Evolutionary conservation across 306 rosid genomes (phyloP).

Genomic region (Heteromeles arbutifolia): DNA sequence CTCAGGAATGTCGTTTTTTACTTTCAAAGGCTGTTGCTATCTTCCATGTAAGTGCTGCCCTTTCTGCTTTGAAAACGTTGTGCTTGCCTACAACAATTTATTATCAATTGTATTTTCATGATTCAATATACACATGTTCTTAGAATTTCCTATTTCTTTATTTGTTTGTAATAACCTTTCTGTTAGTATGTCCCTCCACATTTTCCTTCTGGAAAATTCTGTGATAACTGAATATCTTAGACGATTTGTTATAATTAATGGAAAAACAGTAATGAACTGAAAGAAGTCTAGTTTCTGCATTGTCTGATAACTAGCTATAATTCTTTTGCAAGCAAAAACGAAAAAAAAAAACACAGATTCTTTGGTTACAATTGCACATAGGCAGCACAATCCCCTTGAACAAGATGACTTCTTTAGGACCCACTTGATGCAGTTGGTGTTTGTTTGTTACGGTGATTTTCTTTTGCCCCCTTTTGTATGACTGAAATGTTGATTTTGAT

Average conservation of each 20-base stretch:
- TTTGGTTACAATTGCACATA: not conserved
- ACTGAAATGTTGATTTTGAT: not conserved
- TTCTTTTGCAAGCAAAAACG: not conserved
- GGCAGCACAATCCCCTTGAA: not conserved
- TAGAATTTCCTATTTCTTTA: not conserved
- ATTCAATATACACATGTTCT: not conserved
- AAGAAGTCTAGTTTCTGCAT: not conserved
- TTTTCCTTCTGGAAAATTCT: not conserved
- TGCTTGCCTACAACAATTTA: not conserved
- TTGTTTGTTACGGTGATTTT: not conserved
- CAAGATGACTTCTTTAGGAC: not conserved
- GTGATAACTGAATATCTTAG: not conserved
- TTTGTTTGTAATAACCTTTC: not conserved
- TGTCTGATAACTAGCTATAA: not conserved
- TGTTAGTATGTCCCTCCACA: not conserved
- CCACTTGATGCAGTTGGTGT: not conserved
- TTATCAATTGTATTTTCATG: not conserved
- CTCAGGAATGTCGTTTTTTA: slow-evolving; percentile 77
- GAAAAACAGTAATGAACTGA: not conserved
- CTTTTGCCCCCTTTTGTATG: not conserved
- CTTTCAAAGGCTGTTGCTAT: slow-evolving; percentile 82
- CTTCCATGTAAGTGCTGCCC: slow-evolving; percentile 58
- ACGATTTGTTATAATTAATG: not conserved
- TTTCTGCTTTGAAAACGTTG: slow-evolving; percentile 1
- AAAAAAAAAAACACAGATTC: not conserved